Evolutionary conservation across 352 stramenopile species (phyloP).

Genomic region (Phytophthora boehmeriae): DNA sequence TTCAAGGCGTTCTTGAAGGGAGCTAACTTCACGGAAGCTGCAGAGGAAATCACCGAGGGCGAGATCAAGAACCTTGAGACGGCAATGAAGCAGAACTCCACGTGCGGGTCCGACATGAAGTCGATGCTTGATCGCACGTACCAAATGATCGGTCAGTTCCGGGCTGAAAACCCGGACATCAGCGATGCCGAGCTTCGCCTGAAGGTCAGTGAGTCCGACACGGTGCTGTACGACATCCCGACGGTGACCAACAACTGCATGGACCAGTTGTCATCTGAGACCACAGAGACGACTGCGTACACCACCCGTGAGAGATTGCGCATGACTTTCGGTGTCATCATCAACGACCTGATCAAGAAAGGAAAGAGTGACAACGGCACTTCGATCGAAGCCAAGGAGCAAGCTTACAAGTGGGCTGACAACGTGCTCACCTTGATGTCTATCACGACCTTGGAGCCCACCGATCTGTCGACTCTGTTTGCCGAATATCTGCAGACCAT

Average conservation of each 20-base stretch:
- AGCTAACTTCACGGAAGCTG: slow-evolving; percentile 4
- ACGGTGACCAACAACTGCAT: slow-evolving; percentile 34
- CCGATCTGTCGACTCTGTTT: slow-evolving; percentile 31
- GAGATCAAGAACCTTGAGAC: slow-evolving; percentile 23
- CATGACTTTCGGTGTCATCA: slow-evolving; percentile 39
- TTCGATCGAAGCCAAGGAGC: slow-evolving; percentile 23
- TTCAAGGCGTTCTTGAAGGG: slow-evolving; percentile 20
- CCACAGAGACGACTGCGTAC: background rate
- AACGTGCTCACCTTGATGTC: slow-evolving; percentile 36
- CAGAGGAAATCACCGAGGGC: slow-evolving; percentile 3
- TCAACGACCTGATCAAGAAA: slow-evolving; percentile 41
- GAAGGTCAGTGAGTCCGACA: slow-evolving; percentile 34
- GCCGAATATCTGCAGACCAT: slow-evolving; percentile 51
- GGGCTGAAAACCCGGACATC: slow-evolving; percentile 17
- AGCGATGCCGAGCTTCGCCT: slow-evolving; percentile 33
- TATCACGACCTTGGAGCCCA: slow-evolving; percentile 35
- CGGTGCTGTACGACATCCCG: slow-evolving; percentile 47
- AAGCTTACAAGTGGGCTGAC: slow-evolving; percentile 31
- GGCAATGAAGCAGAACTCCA: slow-evolving; percentile 23
- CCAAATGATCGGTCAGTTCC: slow-evolving; percentile 31
- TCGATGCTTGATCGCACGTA: slow-evolving; percentile 35
- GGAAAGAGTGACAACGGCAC: slow-evolving; percentile 22
- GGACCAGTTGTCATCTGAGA: slow-evolving; percentile 7
- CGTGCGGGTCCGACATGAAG: slow-evolving; percentile 36
- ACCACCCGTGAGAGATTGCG: slow-evolving; percentile 37